Evolutionary conservation across 306 rosid genomes (phyloP).

Genomic region (Vigna trinervia): DNA sequence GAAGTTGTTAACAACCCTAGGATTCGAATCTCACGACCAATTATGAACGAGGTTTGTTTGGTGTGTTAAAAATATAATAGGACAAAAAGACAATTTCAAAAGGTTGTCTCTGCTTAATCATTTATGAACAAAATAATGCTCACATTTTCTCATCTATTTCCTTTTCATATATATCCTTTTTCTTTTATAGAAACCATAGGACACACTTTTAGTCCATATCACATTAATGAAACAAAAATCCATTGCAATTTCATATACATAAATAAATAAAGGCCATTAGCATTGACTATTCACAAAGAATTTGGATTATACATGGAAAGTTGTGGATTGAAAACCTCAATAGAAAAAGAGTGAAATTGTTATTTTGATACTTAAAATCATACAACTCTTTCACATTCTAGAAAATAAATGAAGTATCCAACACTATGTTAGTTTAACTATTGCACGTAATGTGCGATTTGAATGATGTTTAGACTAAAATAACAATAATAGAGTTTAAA

Average conservation of each 20-base stretch:
- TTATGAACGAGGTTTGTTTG: slow-evolving; percentile 38
- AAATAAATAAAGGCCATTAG: too few relatives aligned
- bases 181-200: slow-evolving; percentile 31
- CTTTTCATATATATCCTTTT: slow-evolving; percentile 2
- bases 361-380: too few relatives aligned
- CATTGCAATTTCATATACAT: background rate
- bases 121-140: slow-evolving; percentile 35
- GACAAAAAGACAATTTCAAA: slow-evolving; percentile 54
- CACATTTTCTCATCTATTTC: slow-evolving; percentile 37
- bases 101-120: slow-evolving; percentile 47
- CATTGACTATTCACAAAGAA: too few relatives aligned
- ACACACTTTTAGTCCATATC: background rate
- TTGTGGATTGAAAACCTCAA: too few relatives aligned
- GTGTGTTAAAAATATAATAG: slow-evolving; percentile 22
- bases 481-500: too few relatives aligned
- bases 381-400: too few relatives aligned
- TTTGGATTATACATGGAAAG: too few relatives aligned
- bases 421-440: too few relatives aligned
- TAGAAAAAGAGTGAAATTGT: too few relatives aligned
- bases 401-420: too few relatives aligned
- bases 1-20: background rate
- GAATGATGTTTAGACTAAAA: too few relatives aligned
- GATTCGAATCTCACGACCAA: background rate
- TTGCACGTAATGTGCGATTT: too few relatives aligned
- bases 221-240: background rate